These are phyloP conservation scores for Talaromyces stipitatus DNA, from an alignment of 495 filamentous ascomycete genomes.

Conservation along the genomic window DNA sequence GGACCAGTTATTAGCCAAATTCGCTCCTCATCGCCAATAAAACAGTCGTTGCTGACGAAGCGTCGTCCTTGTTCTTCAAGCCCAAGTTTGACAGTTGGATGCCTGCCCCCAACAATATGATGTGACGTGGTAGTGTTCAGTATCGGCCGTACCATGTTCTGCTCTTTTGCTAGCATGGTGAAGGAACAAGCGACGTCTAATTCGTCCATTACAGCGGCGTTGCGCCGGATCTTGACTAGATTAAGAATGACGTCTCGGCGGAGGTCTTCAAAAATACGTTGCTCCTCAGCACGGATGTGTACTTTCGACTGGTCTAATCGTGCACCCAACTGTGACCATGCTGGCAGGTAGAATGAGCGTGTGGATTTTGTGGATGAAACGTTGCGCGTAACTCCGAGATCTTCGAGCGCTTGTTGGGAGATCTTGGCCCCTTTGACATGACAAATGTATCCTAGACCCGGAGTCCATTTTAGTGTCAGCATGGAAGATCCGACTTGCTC, in stretches of 20 bases:
- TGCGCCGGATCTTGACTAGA: conserved; percentile 75
- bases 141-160: conserved; percentile 62
- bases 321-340: conserved; percentile 75
- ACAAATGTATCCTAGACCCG: conserved; percentile 78
- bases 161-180: conserved; percentile 66
- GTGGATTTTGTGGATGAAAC: conserved; percentile 77
- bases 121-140: conserved; percentile 51
- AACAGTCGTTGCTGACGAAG: conserved; percentile 84
- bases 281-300: conserved; percentile 74
- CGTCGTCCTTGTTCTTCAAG: conserved; percentile 70
- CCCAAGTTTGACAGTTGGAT: conserved; percentile 81
- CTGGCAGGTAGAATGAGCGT: conserved; percentile 70
- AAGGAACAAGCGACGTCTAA: conserved; percentile 84
- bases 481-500: conserved; percentile 45
- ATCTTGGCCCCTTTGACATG: conserved; percentile 79
- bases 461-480: conserved; percentile 75
- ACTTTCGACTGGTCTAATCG: conserved; percentile 63
- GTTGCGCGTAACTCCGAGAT: conserved; percentile 44
- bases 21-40: conserved; percentile 58
- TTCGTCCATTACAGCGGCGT: conserved; percentile 83
- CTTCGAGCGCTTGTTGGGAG: conserved; percentile 36
- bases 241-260: conserved; percentile 69
- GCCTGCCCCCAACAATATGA: conserved; percentile 73
- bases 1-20: conserved; percentile 91
- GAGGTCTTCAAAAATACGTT: conserved; percentile 60